Evolutionary conservation across 2,329 filamentous ascomycete genomes (phyloP).

Genomic region (Phialemonium atrogriseum): DNA sequence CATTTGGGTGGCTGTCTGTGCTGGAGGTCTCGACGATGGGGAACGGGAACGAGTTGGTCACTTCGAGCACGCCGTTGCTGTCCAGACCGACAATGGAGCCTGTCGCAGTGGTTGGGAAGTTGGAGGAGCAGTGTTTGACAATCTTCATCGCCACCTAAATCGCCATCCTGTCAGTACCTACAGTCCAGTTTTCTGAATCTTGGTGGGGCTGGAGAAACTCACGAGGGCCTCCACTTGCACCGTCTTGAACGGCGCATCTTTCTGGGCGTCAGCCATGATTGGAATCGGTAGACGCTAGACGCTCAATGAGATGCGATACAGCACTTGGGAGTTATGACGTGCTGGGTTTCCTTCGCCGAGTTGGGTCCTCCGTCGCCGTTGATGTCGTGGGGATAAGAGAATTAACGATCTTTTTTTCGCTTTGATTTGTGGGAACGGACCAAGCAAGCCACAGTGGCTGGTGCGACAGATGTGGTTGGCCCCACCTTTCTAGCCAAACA

Average conservation of each 20-base stretch:
- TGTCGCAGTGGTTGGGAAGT: slow-evolving; percentile 82
- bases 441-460: slow-evolving; percentile 1
- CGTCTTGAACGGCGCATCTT: slow-evolving; percentile 69
- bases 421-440: slow-evolving; percentile 2
- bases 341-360: not conserved
- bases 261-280: slow-evolving; percentile 51
- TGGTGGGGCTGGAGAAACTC: slow-evolving; percentile 36
- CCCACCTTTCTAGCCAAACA: no score
- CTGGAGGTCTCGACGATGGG: slow-evolving; percentile 68
- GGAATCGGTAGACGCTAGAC: slow-evolving; percentile 14
- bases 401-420: slow-evolving; percentile 2
- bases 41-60: slow-evolving; percentile 95
- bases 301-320: slow-evolving; percentile 2
- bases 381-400: not conserved
- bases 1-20: slow-evolving; percentile 66
- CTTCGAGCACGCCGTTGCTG: slow-evolving; percentile 67
- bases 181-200: slow-evolving; percentile 21
- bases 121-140: slow-evolving; percentile 85
- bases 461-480: no score
- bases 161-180: slow-evolving; percentile 13
- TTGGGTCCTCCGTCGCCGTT: not conserved
- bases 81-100: slow-evolving; percentile 94
- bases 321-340: not conserved
- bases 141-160: slow-evolving; percentile 90
- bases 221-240: slow-evolving; percentile 95